phyloP scores from a whole-genome alignment of 495 filamentous ascomycete genomes.

The Talaromyces proteolyticus region DNA sequence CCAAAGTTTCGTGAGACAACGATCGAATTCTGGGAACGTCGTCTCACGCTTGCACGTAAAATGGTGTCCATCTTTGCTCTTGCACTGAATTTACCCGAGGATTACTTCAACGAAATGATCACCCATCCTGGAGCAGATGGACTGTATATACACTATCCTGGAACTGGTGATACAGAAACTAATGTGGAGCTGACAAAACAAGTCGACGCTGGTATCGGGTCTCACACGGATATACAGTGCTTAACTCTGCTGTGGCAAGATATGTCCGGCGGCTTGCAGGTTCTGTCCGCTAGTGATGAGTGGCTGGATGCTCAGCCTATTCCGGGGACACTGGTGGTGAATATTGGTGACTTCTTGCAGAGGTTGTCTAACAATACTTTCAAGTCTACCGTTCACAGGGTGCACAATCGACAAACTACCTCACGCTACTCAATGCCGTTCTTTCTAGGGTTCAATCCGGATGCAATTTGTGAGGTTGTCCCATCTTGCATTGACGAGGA shows the following conservation, averaged over 20 bases:
- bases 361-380: slow-evolving; percentile 55
- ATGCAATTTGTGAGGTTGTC: slow-evolving; percentile 37
- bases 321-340: slow-evolving; percentile 55
- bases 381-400: slow-evolving; percentile 54
- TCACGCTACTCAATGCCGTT: slow-evolving; percentile 55
- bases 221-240: slow-evolving; percentile 53
- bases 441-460: slow-evolving; percentile 44
- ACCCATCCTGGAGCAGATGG: slow-evolving; percentile 45
- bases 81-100: slow-evolving; percentile 38
- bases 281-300: slow-evolving; percentile 40
- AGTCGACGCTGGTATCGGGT: slow-evolving; percentile 44
- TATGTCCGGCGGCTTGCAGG: slow-evolving; percentile 46
- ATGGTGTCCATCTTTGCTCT: slow-evolving; percentile 45
- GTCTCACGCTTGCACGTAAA: slow-evolving; percentile 39
- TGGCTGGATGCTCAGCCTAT: slow-evolving; percentile 53
- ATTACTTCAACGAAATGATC: slow-evolving; percentile 44
- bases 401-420: slow-evolving; percentile 39
- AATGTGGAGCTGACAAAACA: slow-evolving; percentile 16
- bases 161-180: slow-evolving; percentile 22
- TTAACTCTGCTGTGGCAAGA: slow-evolving; percentile 56
- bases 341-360: slow-evolving; percentile 62
- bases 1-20: slow-evolving; percentile 39
- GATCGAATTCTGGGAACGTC: slow-evolving; percentile 38
- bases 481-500: slow-evolving; percentile 46
- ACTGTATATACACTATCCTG: slow-evolving; percentile 46